Base-by-base conservation (phyloP, 495 filamentous ascomycete genomes). In the Penicillium flavigenum region DNA sequence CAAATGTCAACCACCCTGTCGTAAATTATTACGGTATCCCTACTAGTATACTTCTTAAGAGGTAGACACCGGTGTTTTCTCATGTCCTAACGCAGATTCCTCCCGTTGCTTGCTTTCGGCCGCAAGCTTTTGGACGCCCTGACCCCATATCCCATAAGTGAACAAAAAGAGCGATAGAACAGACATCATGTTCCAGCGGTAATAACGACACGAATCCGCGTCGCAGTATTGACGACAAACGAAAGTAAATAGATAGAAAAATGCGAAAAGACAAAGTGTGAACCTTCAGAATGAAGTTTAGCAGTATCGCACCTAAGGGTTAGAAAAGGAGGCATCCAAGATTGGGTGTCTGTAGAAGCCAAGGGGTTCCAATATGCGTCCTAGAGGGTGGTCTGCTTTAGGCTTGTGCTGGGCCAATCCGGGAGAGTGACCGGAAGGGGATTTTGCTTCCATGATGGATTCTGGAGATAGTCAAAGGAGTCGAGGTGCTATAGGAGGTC, bases 151-250 rank as follows among this genome's bases (percentile, higher is more conserved):
- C 29, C 42, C 42, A 54, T 47, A 54, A 54, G 34, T 24, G 20
- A 54, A 45, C n/a, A 32, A 22, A 46, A 54, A 46, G 27, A 54
- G 11, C 29, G 19, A 20, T 36, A 46, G 36, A 17, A 3, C 27
- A 34, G n/a, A 27, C 51, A 32, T 54, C 27, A 47, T 46, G 43
- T 46, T 54, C 29, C 34, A 27, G 22, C 41, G 51, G 42, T 54
- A 47, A 46, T 46, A 54, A 54, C 51, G 51, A 54, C 51, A 54
- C 14, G 42, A 54, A 38, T 46, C 41, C 17, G 42, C 41, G 36
- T 54, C 51, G 38, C 51, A 54, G 22, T 54, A 43, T 54, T 46
- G 41, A 9, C 42, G 42, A 47, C 51, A 54, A 31, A 42, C 29
- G 29, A 31, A 10, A 24, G 51, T 54, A 54, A 54, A 54, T 34